phyloP scores from a whole-genome alignment of 495 filamentous ascomycete species.

The Neurospora sp. region DNA sequence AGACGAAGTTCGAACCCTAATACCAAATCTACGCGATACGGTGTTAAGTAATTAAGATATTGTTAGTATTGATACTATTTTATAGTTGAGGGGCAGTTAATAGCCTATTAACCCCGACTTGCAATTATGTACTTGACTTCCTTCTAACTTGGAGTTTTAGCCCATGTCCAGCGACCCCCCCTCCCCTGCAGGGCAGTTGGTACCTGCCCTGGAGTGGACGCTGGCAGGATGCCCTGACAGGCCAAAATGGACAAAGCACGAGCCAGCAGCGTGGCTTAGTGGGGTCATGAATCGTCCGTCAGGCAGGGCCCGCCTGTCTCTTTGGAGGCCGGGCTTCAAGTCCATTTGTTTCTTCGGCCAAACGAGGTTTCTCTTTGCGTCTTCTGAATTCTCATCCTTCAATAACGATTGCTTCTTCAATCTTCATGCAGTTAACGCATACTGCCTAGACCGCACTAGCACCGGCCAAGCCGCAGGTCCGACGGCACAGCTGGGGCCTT shows the following conservation, averaged over 20 bases:
- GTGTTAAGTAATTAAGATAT: no score
- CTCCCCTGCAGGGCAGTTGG: no score
- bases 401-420: background rate
- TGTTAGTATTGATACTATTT: no score
- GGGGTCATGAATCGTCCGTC: background rate
- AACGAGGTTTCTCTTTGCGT: background rate
- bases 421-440: background rate
- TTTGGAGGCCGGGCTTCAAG: background rate
- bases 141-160: no score
- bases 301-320: background rate
- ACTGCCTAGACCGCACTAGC: background rate
- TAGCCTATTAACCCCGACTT: no score
- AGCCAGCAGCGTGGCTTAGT: background rate
- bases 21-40: no score
- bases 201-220: background rate
- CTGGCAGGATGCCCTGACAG: background rate
- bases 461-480: background rate
- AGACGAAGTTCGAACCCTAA: no score
- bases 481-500: background rate
- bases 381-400: background rate
- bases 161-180: no score
- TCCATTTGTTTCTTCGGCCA: background rate
- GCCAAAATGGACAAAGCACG: background rate
- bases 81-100: no score
- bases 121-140: no score